These are phyloP conservation scores for Phytophthora capsici DNA, from an alignment of 352 stramenopile species.

Conservation along the genomic window DNA sequence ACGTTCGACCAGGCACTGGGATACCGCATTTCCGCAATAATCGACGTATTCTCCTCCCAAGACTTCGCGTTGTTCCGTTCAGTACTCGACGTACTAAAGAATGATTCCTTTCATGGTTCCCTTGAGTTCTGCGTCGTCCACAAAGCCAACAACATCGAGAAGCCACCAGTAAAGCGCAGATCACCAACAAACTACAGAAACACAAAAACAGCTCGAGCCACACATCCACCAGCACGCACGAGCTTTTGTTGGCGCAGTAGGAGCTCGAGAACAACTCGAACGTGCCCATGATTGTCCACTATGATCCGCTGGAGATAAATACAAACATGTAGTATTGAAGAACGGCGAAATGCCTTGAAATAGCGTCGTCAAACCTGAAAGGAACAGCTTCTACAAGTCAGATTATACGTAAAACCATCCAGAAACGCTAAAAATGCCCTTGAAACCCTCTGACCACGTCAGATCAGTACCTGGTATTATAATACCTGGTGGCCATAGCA, in stretches of 20 bases:
- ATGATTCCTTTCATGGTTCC: slow-evolving; percentile 8
- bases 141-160: slow-evolving; percentile 39
- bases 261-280: slow-evolving; percentile 55
- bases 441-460: slow-evolving; percentile 1
- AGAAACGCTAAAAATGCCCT: slow-evolving; percentile 1
- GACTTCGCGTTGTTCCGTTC: slow-evolving; percentile 2
- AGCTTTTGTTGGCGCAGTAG: slow-evolving; percentile 55
- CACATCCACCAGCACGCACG: slow-evolving; percentile 70
- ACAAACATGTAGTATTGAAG: slow-evolving; percentile 12
- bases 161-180: slow-evolving; percentile 26
- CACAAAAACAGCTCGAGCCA: slow-evolving; percentile 63
- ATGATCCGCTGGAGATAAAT: neutral
- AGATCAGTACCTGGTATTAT: slow-evolving; percentile 1
- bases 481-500: neutral
- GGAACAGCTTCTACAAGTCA: slow-evolving; percentile 1
- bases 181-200: slow-evolving; percentile 35
- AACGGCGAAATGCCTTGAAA: slow-evolving; percentile 3
- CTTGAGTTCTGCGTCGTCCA: neutral
- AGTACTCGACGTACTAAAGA: slow-evolving; percentile 28
- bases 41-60: slow-evolving; percentile 11
- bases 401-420: neutral
- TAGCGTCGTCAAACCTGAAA: neutral
- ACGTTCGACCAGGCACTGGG: slow-evolving; percentile 26
- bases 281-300: slow-evolving; percentile 53
- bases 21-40: slow-evolving; percentile 19